These are phyloP conservation scores for Taphrina pruni DNA, from an alignment of 1,139 yeast genomes.

Conservation along the genomic window DNA sequence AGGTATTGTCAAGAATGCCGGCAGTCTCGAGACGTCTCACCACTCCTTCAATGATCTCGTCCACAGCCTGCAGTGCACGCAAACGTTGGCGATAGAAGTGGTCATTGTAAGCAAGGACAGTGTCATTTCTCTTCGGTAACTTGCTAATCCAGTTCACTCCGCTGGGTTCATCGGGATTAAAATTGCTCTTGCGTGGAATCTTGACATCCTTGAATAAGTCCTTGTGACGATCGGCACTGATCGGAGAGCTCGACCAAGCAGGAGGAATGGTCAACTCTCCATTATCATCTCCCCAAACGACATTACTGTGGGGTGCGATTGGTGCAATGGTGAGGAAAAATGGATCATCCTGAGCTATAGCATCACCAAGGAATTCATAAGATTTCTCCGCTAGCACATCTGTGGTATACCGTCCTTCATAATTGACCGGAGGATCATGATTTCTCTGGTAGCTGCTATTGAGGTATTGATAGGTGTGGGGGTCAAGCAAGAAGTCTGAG, in stretches of 20 bases:
- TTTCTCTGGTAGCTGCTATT: conserved; percentile 37
- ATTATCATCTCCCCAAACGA: conserved; percentile 3
- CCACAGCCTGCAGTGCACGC: conserved; percentile 41
- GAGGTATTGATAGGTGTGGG: conserved; percentile 37
- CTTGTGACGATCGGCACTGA: conserved; percentile 33
- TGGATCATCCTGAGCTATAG: conserved; percentile 21
- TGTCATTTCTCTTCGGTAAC: conserved; percentile 50
- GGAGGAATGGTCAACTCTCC: neutral
- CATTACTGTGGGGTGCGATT: conserved; percentile 34
- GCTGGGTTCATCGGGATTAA: conserved; percentile 39
- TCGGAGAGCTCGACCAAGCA: conserved; percentile 23
- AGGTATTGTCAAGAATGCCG: conserved; percentile 40
- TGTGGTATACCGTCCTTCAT: conserved; percentile 34
- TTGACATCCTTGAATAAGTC: conserved; percentile 37
- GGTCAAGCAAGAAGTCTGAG: conserved; percentile 39
- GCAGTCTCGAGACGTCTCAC: conserved; percentile 24
- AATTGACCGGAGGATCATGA: conserved; percentile 27
- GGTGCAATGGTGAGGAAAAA: conserved; percentile 41
- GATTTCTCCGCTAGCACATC: conserved; percentile 39
- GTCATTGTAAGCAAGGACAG: conserved; percentile 48
- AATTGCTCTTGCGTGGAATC: conserved; percentile 38
- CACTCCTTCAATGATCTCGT: conserved; percentile 38
- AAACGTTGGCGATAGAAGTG: conserved; percentile 42
- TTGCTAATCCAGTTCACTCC: conserved; percentile 50
- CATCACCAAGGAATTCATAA: conserved; percentile 31